Percentiles rank a stretch among this genome's conserved stretches.
These are phyloP conservation scores for Jaenimonas drosophilae DNA, from an alignment of 208 protist species.

Conservation along the genomic window DNA sequence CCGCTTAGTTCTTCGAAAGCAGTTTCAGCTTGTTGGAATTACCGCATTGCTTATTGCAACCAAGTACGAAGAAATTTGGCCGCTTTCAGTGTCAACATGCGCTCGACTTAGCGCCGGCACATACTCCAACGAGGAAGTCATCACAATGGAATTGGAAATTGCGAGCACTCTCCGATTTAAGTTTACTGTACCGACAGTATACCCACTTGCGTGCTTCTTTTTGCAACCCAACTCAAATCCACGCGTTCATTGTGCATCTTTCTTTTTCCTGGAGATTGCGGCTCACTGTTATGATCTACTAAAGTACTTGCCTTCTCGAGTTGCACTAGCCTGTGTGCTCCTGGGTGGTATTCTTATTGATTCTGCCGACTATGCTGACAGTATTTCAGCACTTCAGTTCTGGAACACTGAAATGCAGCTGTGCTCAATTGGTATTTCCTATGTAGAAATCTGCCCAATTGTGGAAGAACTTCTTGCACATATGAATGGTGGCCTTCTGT, in stretches of 20 bases:
- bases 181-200: slow-evolving; percentile 70
- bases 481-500: slow-evolving; percentile 30
- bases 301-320: slow-evolving; percentile 46
- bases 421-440: slow-evolving; percentile 24
- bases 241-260: slow-evolving; percentile 24
- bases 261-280: slow-evolving; percentile 65
- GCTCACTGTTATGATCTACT: slow-evolving; percentile 57
- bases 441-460: slow-evolving; percentile 27
- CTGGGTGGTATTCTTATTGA: slow-evolving; percentile 31
- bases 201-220: slow-evolving; percentile 45
- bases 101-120: slow-evolving; percentile 90
- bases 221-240: slow-evolving; percentile 14
- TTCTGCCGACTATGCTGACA: slow-evolving; percentile 3
- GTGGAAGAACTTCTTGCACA: slow-evolving; percentile 42
- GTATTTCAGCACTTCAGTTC: slow-evolving; percentile 11
- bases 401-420: slow-evolving; percentile 36
- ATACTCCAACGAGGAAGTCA: slow-evolving; percentile 66
- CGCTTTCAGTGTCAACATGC: slow-evolving; percentile 86
- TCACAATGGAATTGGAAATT: slow-evolving; percentile 68
- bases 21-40: slow-evolving; percentile 87
- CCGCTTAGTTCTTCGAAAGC: slow-evolving; percentile 30
- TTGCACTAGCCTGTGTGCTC: slow-evolving; percentile 48
- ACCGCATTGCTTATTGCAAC: slow-evolving; percentile 78
- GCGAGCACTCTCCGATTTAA: slow-evolving; percentile 47
- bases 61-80: slow-evolving; percentile 90